Base-by-base conservation (phyloP, 2,329 filamentous ascomycete species). In the Ophiostoma novo-ulmi region DNA sequence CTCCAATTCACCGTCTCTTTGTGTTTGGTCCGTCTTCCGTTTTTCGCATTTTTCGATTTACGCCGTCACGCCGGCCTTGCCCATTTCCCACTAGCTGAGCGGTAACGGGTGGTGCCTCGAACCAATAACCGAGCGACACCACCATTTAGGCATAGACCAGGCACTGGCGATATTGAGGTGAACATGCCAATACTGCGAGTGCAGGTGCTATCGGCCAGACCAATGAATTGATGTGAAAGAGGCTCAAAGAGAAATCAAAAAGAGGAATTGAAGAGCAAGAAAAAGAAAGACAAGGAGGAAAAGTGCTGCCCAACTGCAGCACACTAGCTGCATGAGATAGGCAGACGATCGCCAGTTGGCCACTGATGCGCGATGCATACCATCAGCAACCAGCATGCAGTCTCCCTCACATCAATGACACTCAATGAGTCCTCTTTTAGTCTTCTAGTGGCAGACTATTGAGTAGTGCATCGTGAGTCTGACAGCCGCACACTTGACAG, bases 21-120 rank as follows among this genome's bases (percentile, higher is more conserved):
- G 10, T 58, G 5, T n/a, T 58, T 22, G n/a, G n/a, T 13, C 22
- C n/a, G 52, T 58, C 22, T 58, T 11, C 11, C 52, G 52, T 58
- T 58, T 55, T 22, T 58, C 6, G 0, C 3, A 5, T 58, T 58
- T 58, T 64, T 38, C 31, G 61, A 64, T 64, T 38, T 36, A n/a
- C 61, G 20, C 31, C 35, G 61, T 64, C 61, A 64, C 61, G 63
- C 35, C 20, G 63, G 63, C 63, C 63, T 65, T 65, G 63, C 63
- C 63, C 17, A n/a, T 65, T 65, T 14, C 36, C 36, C 35, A 41
- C 63, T 65, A 65, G 63, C 36, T 39, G 63, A 38, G 63, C 63
- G 63, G 63, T 20, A 65, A 65, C 63, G 36, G 61, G 20, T 41
- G 63, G 35, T 39, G 63, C 63, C 36, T 65, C 20, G 58, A 41